Evolutionary conservation across 2,329 filamentous ascomycete species (phyloP).

Genomic region (Paecilomyces variotii): DNA sequence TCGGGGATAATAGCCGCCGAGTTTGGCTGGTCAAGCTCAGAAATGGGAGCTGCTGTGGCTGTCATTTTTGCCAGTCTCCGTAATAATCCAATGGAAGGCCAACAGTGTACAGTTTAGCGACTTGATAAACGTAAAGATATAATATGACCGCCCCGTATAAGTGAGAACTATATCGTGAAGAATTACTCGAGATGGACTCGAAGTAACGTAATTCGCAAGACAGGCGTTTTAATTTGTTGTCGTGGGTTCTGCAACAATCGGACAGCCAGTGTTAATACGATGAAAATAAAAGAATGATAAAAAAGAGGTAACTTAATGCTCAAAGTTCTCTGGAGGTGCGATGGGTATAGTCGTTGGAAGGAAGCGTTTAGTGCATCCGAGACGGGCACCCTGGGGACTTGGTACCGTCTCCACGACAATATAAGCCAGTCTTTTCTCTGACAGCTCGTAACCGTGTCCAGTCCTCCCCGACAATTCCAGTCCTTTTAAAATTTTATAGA

Average conservation of each 20-base stretch:
- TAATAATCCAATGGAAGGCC: not conserved
- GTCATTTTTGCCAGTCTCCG: not conserved
- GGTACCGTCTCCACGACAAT: too few species aligned
- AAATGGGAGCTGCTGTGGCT: not conserved
- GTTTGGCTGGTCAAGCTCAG: not conserved
- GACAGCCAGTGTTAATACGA: not conserved
- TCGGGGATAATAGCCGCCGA: conserved; percentile 45
- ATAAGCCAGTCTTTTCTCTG: too few species aligned
- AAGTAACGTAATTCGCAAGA: not conserved
- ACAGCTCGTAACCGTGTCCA: too few species aligned
- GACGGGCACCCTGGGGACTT: not conserved
- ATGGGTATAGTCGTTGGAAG: not conserved
- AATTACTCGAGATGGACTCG: not conserved
- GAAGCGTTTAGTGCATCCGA: not conserved
- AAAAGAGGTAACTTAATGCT: not conserved
- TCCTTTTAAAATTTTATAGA: too few species aligned
- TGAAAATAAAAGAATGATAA: not conserved
- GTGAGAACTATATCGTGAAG: not conserved
- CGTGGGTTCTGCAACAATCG: not conserved
- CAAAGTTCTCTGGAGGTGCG: not conserved
- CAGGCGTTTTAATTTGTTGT: not conserved
- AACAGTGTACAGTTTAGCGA: not conserved
- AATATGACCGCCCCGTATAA: not conserved
- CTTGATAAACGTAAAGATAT: not conserved
- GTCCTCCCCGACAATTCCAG: too few species aligned